These are phyloP conservation scores for Pelargonium myrrhifolium DNA, from an alignment of 441 rosid species.

Conservation along the genomic window DNA sequence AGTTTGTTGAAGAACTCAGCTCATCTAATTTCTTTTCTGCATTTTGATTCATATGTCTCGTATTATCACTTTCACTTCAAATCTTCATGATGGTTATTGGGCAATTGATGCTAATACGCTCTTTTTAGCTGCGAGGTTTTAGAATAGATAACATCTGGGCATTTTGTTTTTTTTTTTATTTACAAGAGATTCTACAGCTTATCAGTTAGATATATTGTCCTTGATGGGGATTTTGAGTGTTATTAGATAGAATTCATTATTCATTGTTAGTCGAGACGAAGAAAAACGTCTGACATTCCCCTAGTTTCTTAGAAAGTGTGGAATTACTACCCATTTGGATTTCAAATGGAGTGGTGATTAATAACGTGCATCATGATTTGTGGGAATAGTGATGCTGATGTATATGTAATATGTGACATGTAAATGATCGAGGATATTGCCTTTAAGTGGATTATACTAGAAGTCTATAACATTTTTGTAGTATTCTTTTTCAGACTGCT, in stretches of 20 bases:
- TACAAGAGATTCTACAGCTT: not conserved
- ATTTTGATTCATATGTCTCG: not conserved
- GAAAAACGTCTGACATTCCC: not conserved
- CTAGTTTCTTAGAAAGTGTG: not conserved
- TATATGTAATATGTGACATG: not conserved
- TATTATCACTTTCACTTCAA: not conserved
- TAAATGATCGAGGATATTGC: not conserved
- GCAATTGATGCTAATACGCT: not conserved
- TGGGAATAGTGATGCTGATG: not conserved
- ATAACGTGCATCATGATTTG: not conserved
- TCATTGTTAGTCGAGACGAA: not conserved
- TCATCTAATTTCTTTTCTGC: not conserved
- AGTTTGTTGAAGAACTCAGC: conserved; percentile 5
- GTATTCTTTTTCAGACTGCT: not conserved
- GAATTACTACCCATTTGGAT: not conserved
- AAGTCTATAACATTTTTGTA: too few species aligned
- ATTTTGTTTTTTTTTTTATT: too few species aligned
- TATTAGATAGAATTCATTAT: not conserved
- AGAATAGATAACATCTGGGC: not conserved
- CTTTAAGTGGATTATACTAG: not conserved
- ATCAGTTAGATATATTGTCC: too few species aligned
- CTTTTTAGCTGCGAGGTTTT: not conserved
- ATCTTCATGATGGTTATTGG: not conserved
- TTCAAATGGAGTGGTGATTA: not conserved
- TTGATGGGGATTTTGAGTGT: not conserved